phyloP scores from a whole-genome alignment of 1,284 basidiomycete genomes.

The Schizophyllum commune region DNA sequence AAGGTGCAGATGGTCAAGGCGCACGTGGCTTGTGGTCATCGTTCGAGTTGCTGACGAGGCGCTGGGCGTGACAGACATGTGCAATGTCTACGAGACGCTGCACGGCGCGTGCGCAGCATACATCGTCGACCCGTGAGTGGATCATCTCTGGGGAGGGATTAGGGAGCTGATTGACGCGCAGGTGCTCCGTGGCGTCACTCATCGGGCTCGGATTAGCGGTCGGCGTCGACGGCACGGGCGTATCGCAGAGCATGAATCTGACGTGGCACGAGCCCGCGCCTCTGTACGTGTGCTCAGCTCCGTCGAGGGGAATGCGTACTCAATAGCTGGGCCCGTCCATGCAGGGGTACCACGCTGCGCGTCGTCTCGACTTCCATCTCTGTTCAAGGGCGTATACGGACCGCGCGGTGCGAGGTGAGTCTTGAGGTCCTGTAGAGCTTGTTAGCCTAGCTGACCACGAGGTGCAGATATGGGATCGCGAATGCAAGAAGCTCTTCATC shows the following conservation, averaged over 20 bases:
- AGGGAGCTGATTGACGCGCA: background rate
- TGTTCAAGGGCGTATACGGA: background rate
- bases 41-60: background rate
- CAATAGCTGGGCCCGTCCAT: background rate
- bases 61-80: slow-evolving; percentile 32
- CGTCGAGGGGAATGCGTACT: background rate
- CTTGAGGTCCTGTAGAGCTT: background rate
- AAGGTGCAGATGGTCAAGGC: background rate
- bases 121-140: slow-evolving; percentile 38
- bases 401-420: background rate
- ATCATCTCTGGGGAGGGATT: background rate
- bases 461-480: background rate
- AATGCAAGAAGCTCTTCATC: background rate
- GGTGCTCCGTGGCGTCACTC: slow-evolving; percentile 2
- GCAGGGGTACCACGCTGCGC: background rate
- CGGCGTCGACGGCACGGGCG: slow-evolving; percentile 20
- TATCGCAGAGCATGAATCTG: slow-evolving; percentile 32
- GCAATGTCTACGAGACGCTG: slow-evolving; percentile 30
- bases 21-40: background rate
- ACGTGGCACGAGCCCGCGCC: slow-evolving; percentile 30
- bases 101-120: slow-evolving; percentile 39
- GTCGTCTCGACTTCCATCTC: background rate
- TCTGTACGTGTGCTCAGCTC: slow-evolving; percentile 19
- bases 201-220: slow-evolving; percentile 5
- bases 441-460: background rate